A percentile compares a stretch with the other conserved stretches of the same genome.
These are phyloP conservation scores for Polyplosphaeria fusca DNA, from an alignment of 495 filamentous ascomycete genomes.

Conservation along the genomic window DNA sequence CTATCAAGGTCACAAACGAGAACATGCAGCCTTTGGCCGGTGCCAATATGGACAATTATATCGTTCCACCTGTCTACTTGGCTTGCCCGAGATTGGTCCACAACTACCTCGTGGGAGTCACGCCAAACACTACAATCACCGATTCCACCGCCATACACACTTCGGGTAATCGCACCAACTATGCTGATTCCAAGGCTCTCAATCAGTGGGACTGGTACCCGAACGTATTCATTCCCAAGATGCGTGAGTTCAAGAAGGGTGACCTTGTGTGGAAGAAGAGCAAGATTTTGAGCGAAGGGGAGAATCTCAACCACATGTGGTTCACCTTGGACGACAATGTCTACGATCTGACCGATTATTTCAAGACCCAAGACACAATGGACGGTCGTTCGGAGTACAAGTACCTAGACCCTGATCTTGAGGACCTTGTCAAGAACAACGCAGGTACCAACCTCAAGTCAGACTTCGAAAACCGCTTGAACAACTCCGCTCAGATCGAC, in stretches of 20 bases:
- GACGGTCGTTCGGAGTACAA: conserved; percentile 53
- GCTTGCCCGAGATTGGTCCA: conserved; percentile 67
- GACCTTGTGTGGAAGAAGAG: conserved; percentile 64
- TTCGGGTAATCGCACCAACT: conserved; percentile 58
- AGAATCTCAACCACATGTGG: conserved; percentile 69
- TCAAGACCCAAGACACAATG: conserved; percentile 59
- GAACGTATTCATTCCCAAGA: conserved; percentile 68
- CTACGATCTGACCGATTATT: conserved; percentile 91
- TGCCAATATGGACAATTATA: conserved; percentile 75
- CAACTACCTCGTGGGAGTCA: conserved; percentile 51
- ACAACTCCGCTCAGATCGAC: conserved; percentile 49
- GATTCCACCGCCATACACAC: conserved; percentile 57
- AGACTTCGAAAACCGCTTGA: conserved; percentile 53
- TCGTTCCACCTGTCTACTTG: conserved; percentile 71
- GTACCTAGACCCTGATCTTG: conserved; percentile 66
- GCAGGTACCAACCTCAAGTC: conserved; percentile 74
- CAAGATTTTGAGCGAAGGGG: conserved; percentile 60
- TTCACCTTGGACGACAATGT: conserved; percentile 69
- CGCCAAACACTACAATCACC: conserved; percentile 59
- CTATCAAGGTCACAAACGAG: conserved; percentile 55
- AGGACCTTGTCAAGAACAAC: conserved; percentile 65
- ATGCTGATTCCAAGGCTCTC: conserved; percentile 53
- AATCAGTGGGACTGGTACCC: conserved; percentile 71
- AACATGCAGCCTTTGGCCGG: conserved; percentile 77
- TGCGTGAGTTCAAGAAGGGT: conserved; percentile 82